These are phyloP conservation scores for Pestalotiopsis sp. DNA, from an alignment of 2,329 filamentous ascomycete genomes.

Conservation along the genomic window DNA sequence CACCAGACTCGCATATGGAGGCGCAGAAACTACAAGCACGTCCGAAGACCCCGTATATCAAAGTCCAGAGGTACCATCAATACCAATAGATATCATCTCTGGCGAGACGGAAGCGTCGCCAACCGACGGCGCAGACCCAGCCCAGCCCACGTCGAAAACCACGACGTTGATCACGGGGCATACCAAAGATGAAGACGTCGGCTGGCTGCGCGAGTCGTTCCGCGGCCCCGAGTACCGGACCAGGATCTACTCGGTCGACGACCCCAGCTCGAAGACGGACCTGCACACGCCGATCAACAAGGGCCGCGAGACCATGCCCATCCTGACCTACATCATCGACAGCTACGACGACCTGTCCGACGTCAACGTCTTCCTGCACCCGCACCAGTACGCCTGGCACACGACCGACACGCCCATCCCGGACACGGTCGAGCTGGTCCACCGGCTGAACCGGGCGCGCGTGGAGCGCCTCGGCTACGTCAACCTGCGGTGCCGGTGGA, in stretches of 20 bases:
- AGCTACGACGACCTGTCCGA: constrained; percentile 1
- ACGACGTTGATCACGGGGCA: neutral
- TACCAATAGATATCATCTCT: neutral
- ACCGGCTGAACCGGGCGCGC: neutral
- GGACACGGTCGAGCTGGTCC: neutral
- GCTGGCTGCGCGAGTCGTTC: constrained; percentile 1
- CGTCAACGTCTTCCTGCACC: constrained; percentile 8
- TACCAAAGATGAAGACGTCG: constrained; percentile 10
- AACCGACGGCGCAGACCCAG: neutral
- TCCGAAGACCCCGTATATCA: neutral
- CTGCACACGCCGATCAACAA: neutral
- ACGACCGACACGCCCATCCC: neutral
- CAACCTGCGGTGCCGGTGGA: constrained; percentile 5
- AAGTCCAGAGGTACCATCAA: neutral
- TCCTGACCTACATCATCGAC: constrained; percentile 1
- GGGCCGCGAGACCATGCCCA: constrained; percentile 1
- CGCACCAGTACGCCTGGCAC: constrained; percentile 5
- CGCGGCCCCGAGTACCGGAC: neutral
- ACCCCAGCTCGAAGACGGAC: neutral
- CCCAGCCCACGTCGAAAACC: neutral
- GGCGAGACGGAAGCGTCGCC: neutral
- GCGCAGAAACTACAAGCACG: neutral
- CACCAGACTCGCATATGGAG: neutral
- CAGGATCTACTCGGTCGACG: constrained; percentile 7
- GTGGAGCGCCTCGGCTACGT: constrained; percentile 1